Conservation (phyloP, 2,329 filamentous ascomycete species). For the Colletotrichum siamense region DNA sequence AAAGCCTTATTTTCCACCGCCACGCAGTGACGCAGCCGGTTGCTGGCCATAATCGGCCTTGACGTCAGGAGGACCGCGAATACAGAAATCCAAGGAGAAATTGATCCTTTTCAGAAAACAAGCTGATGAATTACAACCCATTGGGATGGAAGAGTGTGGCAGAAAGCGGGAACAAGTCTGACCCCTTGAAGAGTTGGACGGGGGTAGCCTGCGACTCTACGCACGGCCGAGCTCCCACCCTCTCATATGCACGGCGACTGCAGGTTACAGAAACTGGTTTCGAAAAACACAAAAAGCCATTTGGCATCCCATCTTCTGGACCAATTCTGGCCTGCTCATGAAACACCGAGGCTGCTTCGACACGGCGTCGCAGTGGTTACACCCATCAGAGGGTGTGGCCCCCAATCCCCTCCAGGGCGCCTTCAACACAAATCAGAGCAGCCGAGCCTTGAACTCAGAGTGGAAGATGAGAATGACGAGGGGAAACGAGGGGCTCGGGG, state of each 20-base stretch:
- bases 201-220: neutral
- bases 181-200: neutral
- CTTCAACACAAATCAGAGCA: neutral
- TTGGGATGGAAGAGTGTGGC: neutral
- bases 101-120: neutral
- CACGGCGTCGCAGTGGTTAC: neutral
- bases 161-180: neutral
- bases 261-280: slow-evolving; percentile 15
- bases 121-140: neutral
- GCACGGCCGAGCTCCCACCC: slow-evolving; percentile 6
- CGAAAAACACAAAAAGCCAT: slow-evolving; percentile 8
- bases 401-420: neutral
- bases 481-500: neutral
- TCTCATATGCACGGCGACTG: neutral
- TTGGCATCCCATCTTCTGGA: slow-evolving; percentile 11
- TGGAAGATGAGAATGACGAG: neutral
- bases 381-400: neutral
- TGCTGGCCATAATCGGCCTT: neutral
- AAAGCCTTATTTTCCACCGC: neutral
- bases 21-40: slow-evolving; percentile 7
- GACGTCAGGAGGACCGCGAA: slow-evolving; percentile 8
- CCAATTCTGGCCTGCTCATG: neutral
- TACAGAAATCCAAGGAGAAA: neutral
- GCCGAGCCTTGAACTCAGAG: neutral
- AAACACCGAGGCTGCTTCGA: slow-evolving; percentile 10